phyloP scores from a whole-genome alignment of 768 basidiomycete genomes.

The Cyclocybe cylindracea region DNA sequence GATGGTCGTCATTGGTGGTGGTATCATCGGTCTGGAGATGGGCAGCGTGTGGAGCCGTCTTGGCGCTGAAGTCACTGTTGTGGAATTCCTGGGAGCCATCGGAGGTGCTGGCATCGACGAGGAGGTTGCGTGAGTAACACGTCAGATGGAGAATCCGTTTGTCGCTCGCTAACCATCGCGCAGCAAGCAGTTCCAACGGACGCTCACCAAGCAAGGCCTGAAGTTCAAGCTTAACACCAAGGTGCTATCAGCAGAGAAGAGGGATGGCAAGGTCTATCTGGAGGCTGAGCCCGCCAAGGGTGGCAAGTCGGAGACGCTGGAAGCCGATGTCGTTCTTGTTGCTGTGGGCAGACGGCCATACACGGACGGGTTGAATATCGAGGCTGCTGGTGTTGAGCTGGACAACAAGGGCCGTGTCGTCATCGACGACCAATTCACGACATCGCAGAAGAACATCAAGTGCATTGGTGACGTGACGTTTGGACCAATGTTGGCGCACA shows the following conservation, averaged over 20 bases:
- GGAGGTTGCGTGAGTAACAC: conserved; percentile 72
- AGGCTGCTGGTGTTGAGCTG: conserved; percentile 80
- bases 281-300: conserved; percentile 91
- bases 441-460: conserved; percentile 84
- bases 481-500: conserved; percentile 98
- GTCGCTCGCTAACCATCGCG: conserved; percentile 5
- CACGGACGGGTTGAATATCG: conserved; percentile 82
- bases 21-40: conserved; percentile 96
- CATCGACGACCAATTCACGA: conserved; percentile 95
- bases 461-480: conserved; percentile 99
- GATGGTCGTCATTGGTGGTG: conserved; percentile 97
- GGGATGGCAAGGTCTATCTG: conserved; percentile 81
- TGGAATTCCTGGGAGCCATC: conserved; percentile 90
- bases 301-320: conserved; percentile 84
- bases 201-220: conserved; percentile 87
- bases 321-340: conserved; percentile 96
- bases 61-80: conserved; percentile 95
- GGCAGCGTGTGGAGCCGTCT: conserved; percentile 97
- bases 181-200: conserved; percentile 94
- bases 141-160: not conserved
- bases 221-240: conserved; percentile 98
- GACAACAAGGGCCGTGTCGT: conserved; percentile 91
- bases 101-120: conserved; percentile 91
- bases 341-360: conserved; percentile 94
- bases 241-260: conserved; percentile 39